Evolutionary conservation across 2,329 filamentous ascomycete species (phyloP), one percentile per base, ranked within the genome.

Genomic region (Pseudocercospora cruenta): DNA sequence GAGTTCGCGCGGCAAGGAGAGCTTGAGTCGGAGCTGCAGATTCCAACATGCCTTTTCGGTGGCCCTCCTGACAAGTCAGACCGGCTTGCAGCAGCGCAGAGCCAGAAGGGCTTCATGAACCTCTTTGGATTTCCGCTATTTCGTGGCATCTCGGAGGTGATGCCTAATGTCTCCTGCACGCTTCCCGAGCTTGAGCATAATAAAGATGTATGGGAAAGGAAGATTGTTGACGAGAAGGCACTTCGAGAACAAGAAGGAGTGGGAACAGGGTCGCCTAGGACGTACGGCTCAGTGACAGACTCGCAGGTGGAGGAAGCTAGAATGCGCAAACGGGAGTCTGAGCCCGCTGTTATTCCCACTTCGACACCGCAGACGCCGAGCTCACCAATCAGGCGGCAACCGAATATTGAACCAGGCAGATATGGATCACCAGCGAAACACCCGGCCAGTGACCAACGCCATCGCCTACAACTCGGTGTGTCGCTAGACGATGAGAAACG

Each of bases 91-190:
- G 85, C 97, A 61, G 91, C 89, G 69, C 93, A 92, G 71, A 91
- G 93, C 7, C 95, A 99, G 79, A 91, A 97, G 62, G 91, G 92
- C 24, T 99, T 99, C 80, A 97, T 98, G 92, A 95, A 93, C 70
- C 87, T 97, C 73, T 98, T 98, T 78, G 95, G 94, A 16, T 88
- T 94, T 58, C 95, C 95, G 0, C 85, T 99, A 0, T 99, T 99
- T 76, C 89, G 93, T 75, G 92, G 91, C 7, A 90, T 98, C 7
- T 89, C 92, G 31, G 91, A 96, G 72, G 87, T 98, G 39, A 86
- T 98, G 74, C 94, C 95, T 1, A 87, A 87, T 22, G 92, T 98
- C 88, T 83, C 85, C 59, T 97, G 96, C 78, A 92, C 90, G 12
- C 90, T 96, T 12, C 87, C 91, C 26, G 93, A 97, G 78, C 89